Evolutionary conservation across 371 early-diverging fungal species (phyloP).

Genomic region (Apophysomyces variabilis): DNA sequence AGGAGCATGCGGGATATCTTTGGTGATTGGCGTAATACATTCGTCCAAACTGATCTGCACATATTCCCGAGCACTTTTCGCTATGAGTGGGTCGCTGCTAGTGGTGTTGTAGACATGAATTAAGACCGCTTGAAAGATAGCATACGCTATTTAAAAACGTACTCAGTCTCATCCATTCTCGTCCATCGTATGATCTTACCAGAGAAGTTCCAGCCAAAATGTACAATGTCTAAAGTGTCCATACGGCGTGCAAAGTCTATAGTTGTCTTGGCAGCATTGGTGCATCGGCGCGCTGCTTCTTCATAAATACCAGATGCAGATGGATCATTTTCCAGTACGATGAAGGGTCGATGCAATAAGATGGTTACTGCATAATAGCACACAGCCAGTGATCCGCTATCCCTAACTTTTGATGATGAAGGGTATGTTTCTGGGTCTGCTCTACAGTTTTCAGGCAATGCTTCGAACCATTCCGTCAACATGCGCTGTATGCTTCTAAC

Average conservation of each 20-base stretch:
- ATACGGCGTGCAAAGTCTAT: conserved; percentile 53
- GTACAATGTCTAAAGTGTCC: conserved; percentile 28
- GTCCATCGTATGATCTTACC: conserved; percentile 19
- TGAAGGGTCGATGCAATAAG: conserved; percentile 58
- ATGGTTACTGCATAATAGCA: conserved; percentile 48
- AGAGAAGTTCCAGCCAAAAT: conserved; percentile 53
- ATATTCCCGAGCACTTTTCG: conserved; percentile 35
- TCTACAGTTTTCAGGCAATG: conserved; percentile 34
- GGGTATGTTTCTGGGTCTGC: conserved; percentile 16
- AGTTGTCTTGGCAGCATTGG: conserved; percentile 52
- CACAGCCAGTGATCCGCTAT: conserved; percentile 52
- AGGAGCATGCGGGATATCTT: conserved; percentile 39
- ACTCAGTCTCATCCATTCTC: too few relatives aligned
- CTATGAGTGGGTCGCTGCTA: conserved; percentile 29
- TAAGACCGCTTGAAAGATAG: conserved; percentile 46
- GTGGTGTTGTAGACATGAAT: conserved; percentile 50
- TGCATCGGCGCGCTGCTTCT: conserved; percentile 42
- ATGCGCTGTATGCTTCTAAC: conserved; percentile 35
- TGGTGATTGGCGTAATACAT: conserved; percentile 34
- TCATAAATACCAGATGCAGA: conserved; percentile 25
- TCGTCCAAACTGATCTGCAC: conserved; percentile 36
- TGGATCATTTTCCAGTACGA: conserved; percentile 29
- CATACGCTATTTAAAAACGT: conserved; percentile 30
- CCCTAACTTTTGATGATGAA: conserved; percentile 12
- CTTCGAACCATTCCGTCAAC: conserved; percentile 40